Evolutionary conservation across 1,284 basidiomycete species (phyloP).

Genomic region (Uromyces viciae-fabae): DNA sequence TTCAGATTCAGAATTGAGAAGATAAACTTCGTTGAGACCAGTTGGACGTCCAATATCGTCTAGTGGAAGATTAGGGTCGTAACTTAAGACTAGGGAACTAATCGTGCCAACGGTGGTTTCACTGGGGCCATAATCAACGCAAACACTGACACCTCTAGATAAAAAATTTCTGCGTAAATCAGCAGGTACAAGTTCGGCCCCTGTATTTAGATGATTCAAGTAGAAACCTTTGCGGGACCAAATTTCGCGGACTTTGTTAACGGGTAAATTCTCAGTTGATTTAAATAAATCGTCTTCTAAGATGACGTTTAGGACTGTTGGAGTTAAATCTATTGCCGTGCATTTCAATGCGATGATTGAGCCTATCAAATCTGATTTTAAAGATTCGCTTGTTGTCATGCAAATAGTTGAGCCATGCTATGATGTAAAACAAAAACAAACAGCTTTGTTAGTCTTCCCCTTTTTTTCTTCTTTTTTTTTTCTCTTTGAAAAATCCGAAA

Average conservation of each 20-base stretch:
- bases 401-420: conserved; percentile 50
- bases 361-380: conserved; percentile 48
- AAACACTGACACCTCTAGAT: conserved; percentile 48
- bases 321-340: conserved; percentile 50
- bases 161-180: conserved; percentile 48
- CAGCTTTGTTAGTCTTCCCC: background rate
- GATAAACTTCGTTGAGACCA: conserved; percentile 46
- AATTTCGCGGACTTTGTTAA: conserved; percentile 45
- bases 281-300: conserved; percentile 49
- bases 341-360: conserved; percentile 47
- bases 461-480: too few relatives aligned
- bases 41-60: conserved; percentile 50
- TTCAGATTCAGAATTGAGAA: conserved; percentile 43
- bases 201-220: conserved; percentile 47
- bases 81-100: conserved; percentile 44
- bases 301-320: conserved; percentile 48
- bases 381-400: conserved; percentile 47
- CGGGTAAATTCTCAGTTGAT: conserved; percentile 42
- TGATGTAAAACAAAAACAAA: background rate
- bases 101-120: conserved; percentile 51
- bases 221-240: conserved; percentile 9
- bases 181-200: conserved; percentile 50
- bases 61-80: conserved; percentile 15
- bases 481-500: too few relatives aligned
- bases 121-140: conserved; percentile 50